These are phyloP conservation scores for Mrakia frigida DNA, from an alignment of 768 basidiomycete genomes.

Conservation along the genomic window DNA sequence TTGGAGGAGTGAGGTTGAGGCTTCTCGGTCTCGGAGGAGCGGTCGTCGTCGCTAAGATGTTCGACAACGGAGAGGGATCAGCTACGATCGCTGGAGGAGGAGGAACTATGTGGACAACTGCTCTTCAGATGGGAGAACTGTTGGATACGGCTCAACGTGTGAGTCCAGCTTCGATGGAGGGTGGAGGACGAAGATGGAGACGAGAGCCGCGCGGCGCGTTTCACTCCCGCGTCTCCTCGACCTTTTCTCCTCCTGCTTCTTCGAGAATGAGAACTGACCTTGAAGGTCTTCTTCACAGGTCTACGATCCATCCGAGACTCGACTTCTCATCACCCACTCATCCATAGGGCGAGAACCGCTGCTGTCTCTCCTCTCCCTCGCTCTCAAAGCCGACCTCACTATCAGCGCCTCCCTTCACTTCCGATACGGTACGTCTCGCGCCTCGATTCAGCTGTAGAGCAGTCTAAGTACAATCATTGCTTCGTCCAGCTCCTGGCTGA, in stretches of 20 bases:
- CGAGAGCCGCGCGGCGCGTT: too few species aligned
- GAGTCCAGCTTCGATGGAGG: conserved; percentile 28
- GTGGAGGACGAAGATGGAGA: too few species aligned
- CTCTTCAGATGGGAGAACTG: conserved; percentile 94
- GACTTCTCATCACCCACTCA: conserved; percentile 85
- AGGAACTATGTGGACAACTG: conserved; percentile 98
- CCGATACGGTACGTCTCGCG: conserved; percentile 61
- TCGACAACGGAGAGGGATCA: conserved; percentile 51
- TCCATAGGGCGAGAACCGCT: conserved; percentile 90
- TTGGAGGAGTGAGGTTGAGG: conserved; percentile 88
- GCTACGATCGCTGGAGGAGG: conserved; percentile 95
- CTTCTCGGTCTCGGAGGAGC: conserved; percentile 95
- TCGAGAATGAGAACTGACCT: background rate
- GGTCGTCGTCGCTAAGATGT: conserved; percentile 77
- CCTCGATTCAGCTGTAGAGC: too few species aligned
- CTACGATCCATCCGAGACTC: conserved; percentile 86
- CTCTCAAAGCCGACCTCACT: conserved; percentile 89
- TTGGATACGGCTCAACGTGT: conserved; percentile 95
- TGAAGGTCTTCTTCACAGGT: conserved; percentile 37
- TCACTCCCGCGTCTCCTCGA: background rate
- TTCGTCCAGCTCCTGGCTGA: too few species aligned
- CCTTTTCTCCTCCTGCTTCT: background rate
- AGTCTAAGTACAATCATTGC: too few species aligned
- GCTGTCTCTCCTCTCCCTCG: conserved; percentile 79
- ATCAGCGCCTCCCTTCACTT: conserved; percentile 94